Conservation (phyloP, 768 basidiomycete species). For the Boletus tylopilopsis region DNA sequence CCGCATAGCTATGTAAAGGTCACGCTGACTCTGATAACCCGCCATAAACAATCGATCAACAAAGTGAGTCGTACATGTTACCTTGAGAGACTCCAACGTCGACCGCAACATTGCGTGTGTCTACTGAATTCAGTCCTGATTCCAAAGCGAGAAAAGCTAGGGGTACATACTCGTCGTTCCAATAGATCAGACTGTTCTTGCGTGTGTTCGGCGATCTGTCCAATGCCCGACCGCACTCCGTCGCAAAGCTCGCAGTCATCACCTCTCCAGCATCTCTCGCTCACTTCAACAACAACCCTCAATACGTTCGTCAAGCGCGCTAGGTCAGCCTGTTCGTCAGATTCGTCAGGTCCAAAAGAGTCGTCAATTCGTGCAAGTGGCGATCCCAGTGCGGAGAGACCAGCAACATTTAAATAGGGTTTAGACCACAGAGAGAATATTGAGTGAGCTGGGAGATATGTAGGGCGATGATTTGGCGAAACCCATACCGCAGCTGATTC, state of each 20-base stretch:
- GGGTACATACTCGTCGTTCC: slow-evolving; percentile 60
- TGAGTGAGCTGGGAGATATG: slow-evolving; percentile 69
- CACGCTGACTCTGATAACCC: slow-evolving; percentile 60
- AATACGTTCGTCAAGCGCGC: slow-evolving; percentile 81
- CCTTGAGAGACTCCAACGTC: slow-evolving; percentile 77
- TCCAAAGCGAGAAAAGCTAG: background rate
- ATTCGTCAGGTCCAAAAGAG: slow-evolving; percentile 24
- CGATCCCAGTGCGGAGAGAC: slow-evolving; percentile 24
- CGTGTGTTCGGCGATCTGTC: slow-evolving; percentile 61
- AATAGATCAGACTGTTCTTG: slow-evolving; percentile 71
- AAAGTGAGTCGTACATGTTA: slow-evolving; percentile 23
- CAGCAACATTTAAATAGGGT: slow-evolving; percentile 31
- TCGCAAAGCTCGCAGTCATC: slow-evolving; percentile 77
- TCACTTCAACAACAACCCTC: slow-evolving; percentile 72
- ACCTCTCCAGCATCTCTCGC: slow-evolving; percentile 78
- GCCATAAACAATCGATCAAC: slow-evolving; percentile 9
- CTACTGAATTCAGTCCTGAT: slow-evolving; percentile 34
- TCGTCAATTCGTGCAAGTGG: slow-evolving; percentile 7
- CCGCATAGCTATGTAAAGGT: slow-evolving; percentile 82
- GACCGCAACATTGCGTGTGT: slow-evolving; percentile 59
- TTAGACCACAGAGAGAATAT: slow-evolving; percentile 49
- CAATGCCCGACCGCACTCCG: slow-evolving; percentile 76
- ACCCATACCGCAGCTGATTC: slow-evolving; percentile 89
- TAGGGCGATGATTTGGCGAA: slow-evolving; percentile 56
- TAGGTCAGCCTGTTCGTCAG: slow-evolving; percentile 68